Base-by-base conservation (phyloP, 305 asterid species). In the Rubia balearica region DNA sequence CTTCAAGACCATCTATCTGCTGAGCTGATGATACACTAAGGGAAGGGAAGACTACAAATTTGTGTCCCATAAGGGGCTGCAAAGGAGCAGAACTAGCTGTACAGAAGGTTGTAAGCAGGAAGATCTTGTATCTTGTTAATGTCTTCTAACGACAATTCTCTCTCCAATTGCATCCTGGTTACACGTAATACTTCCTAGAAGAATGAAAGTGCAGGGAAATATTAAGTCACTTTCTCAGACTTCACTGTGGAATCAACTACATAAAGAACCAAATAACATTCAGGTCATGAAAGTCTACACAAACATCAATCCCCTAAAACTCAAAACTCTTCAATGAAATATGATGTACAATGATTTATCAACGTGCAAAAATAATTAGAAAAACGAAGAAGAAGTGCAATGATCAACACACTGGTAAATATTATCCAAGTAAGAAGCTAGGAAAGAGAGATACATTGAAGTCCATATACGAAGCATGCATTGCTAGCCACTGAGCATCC, bases 401-500 rank as follows among this genome's bases (percentile, higher is more conserved):
- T 33, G 36, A 33, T 33, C 36, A 33, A 43, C 12, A 43, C 22
- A 41, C 41, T 1, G 55, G 36, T 16, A n/a, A 65, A 42, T 19
- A 21, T 8, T 10, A 65, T 65, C 55, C 36, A 65, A 42, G 24
- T 33, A 65, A 70, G 74, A 60, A 22, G n/a, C 49, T 9, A 46
- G 42, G 62, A 45, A 49, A 73, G 61, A 72, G 69, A 59, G 56
- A 57, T 81, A 89, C 96, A 71, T 94, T 94, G 86, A 94, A 94
- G 71, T 94, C 92, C 99, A 94, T 91, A 77, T 94, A 94, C 6
- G 99, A 94, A 76, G 99, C 99, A 65, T 75, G 89, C 96, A 86
- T 94, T 56, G 99, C 98, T 62, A 94, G 96, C 99, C 99, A 94
- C 78, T 91, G 99, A 3, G 99, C 98, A 67, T 94, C 99, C 96